Evolutionary conservation across 2,329 filamentous ascomycete genomes (phyloP).

Genomic region (Bertia moriformis): DNA sequence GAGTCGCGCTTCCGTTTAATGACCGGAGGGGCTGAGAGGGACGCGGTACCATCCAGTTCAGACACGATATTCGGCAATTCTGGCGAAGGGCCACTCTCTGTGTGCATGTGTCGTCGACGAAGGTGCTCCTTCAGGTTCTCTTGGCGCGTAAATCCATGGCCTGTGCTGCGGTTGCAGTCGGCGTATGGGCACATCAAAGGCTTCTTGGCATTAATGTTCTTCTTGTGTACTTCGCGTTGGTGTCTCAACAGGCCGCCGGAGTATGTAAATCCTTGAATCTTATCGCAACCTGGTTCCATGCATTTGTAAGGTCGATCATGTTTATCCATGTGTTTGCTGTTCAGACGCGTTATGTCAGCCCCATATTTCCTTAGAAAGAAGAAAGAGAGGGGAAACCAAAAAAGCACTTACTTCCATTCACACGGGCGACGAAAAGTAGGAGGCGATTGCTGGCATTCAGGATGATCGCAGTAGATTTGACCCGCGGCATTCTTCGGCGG

Average conservation of each 20-base stretch:
- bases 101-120: conserved; percentile 61
- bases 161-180: conserved; percentile 78
- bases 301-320: conserved; percentile 90
- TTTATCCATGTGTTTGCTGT: conserved; percentile 95
- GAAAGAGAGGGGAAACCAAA: conserved; percentile 1
- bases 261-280: conserved; percentile 87
- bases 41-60: conserved; percentile 22
- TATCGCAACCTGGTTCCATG: conserved; percentile 67
- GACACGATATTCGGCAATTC: conserved; percentile 10
- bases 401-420: conserved; percentile 46
- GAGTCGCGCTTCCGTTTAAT: conserved; percentile 29
- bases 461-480: conserved; percentile 39
- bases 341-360: conserved; percentile 3
- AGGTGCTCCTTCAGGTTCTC: conserved; percentile 92
- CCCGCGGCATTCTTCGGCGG: conserved; percentile 25
- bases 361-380: conserved; percentile 1
- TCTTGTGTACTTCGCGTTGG: conserved; percentile 83
- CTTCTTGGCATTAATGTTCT: conserved; percentile 78
- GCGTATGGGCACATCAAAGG: conserved; percentile 71
- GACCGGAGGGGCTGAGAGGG: conserved; percentile 11
- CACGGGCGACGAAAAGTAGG: conserved; percentile 44
- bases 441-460: conserved; percentile 29
- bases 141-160: conserved; percentile 79
- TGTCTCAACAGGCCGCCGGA: conserved; percentile 79
- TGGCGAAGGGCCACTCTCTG: conserved; percentile 25